Base-by-base conservation (phyloP, 2,329 filamentous ascomycete genomes). In the Apiospora aurea region DNA sequence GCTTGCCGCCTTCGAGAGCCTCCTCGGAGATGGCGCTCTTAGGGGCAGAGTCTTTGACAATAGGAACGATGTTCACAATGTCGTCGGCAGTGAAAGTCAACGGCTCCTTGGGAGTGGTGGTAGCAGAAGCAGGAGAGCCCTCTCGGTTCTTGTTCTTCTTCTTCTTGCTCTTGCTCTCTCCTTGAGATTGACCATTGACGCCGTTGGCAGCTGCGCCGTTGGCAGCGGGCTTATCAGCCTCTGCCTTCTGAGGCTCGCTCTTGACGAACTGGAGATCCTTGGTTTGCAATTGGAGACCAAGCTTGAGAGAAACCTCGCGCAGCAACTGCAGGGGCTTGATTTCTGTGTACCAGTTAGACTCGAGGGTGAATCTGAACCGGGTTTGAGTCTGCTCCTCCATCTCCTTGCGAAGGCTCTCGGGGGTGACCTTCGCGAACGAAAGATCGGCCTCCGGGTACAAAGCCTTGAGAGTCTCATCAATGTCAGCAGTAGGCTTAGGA, bases 1-100 rank as follows among this genome's bases (percentile, higher is more conserved):
- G 96, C 70, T 95, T 94, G 34, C 96, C 96, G 72, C 96, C 96
- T 82, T 99, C 96, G 61, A 99, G 87, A 18, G 96, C 96, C 84
- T 99, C 96, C 82, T 99, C 96, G 0, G 96, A 96, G 73, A 99
- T 88, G 38, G 94, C 87, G 81, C 95, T 98, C 83, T 94, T 93
- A 51, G 96, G 96, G 73, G 93, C 92, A 4, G 96, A 96, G 81
- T 99, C 95, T 87, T 98, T 98, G 79, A 98, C 90, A 66, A 98
- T 85, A 10, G 96, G 96, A n/a, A 98, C 94, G 73, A 98, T 88
- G 83, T 98, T 98, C 76, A 97, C 84, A 75, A 99, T 89, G 77
- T 99, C 95, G 73, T 97, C 95, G 0, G 94, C 87, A 69, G 86
- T 87, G 83, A 99, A 98, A 0, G 93, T 95, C 73, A 83, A 80